Evolutionary conservation across 2,329 filamentous ascomycete genomes (phyloP).

Genomic region (Hymenoscyphus fructigenus): DNA sequence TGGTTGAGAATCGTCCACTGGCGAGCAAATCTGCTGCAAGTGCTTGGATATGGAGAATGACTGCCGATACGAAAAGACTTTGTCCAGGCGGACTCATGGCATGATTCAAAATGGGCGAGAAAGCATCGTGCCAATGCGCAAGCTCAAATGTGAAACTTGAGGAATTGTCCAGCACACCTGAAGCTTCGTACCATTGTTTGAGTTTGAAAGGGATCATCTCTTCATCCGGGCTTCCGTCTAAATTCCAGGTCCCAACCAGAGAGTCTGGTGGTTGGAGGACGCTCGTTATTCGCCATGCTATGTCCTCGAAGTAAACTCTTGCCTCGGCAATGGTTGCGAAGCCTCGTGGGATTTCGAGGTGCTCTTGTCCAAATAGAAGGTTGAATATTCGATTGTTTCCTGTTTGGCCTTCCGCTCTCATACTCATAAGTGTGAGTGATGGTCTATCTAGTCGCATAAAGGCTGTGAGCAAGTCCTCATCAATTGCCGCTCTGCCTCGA

Average conservation of each 20-base stretch:
- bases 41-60: constrained; percentile 25
- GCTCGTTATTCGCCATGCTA: constrained; percentile 13
- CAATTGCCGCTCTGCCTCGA: constrained; percentile 16
- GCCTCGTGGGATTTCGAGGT: constrained; percentile 13
- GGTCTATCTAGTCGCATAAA: constrained; percentile 25
- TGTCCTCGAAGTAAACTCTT: constrained; percentile 17
- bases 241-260: constrained; percentile 1
- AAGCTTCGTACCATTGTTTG: constrained; percentile 17
- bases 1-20: constrained; percentile 2
- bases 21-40: constrained; percentile 13
- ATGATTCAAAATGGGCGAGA: constrained; percentile 23
- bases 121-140: constrained; percentile 29
- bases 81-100: constrained; percentile 22
- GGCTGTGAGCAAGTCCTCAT: constrained; percentile 25
- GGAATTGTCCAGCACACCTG: constrained; percentile 9
- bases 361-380: constrained; percentile 12
- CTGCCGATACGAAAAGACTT: constrained; percentile 21
- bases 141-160: constrained; percentile 17
- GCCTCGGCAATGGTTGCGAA: constrained; percentile 16
- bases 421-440: constrained; percentile 17
- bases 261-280: constrained; percentile 1
- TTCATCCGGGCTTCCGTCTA: neutral
- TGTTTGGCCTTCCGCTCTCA: constrained; percentile 10
- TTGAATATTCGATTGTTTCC: constrained; percentile 15
- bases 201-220: constrained; percentile 7